Evolutionary conservation across 179 eudicot genomes (phyloP).

Genomic region (Beta lomatogona): DNA sequence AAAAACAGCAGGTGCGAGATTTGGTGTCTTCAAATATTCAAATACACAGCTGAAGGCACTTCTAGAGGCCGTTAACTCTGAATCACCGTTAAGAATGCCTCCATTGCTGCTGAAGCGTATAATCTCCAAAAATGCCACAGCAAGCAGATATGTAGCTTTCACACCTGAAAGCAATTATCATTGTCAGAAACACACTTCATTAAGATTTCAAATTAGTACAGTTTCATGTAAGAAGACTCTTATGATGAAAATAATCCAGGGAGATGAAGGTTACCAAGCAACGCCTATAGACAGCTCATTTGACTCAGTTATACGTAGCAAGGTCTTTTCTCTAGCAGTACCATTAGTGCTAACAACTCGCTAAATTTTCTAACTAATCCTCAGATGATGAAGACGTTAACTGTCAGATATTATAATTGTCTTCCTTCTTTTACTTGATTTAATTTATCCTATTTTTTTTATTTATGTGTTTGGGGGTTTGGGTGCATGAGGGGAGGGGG

Average conservation of each 20-base stretch:
- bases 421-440: not conserved
- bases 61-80: slow-evolving; percentile 62
- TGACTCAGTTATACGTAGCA: not conserved
- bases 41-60: slow-evolving; percentile 99
- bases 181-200: slow-evolving; percentile 12
- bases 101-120: slow-evolving; percentile 99
- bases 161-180: slow-evolving; percentile 63
- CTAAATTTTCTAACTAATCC: not conserved
- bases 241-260: not conserved
- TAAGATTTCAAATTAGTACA: slow-evolving; percentile 9
- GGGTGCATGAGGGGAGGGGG: not conserved
- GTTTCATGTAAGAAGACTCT: slow-evolving; percentile 4
- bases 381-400: not conserved
- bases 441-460: too few species aligned
- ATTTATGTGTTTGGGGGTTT: too few species aligned
- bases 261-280: not conserved
- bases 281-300: not conserved
- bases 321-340: not conserved
- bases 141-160: slow-evolving; percentile 97
- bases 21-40: slow-evolving; percentile 93
- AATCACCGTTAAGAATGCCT: slow-evolving; percentile 85
- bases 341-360: not conserved
- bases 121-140: slow-evolving; percentile 93
- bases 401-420: not conserved
- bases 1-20: slow-evolving; percentile 84